These are phyloP conservation scores for Suhomyces anneliseae DNA, from an alignment of 1,139 yeast species.

Conservation along the genomic window DNA sequence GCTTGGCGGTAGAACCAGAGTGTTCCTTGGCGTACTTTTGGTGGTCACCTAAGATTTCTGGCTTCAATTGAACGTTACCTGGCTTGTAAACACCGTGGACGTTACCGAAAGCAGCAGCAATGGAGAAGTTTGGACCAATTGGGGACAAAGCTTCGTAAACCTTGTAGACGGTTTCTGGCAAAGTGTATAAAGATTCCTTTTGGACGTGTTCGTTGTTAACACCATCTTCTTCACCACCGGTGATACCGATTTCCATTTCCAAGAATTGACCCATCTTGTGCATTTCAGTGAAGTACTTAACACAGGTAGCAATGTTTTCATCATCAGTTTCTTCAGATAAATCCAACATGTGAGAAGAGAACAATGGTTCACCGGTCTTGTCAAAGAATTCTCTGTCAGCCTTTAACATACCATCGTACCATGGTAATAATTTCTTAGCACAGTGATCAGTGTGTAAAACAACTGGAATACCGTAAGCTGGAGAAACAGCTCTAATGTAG, in stretches of 20 bases:
- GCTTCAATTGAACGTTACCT: conserved; percentile 94
- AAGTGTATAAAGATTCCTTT: conserved; percentile 87
- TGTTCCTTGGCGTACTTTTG: conserved; percentile 79
- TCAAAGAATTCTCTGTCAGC: conserved; percentile 94
- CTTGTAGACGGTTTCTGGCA: conserved; percentile 90
- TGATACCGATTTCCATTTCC: conserved; percentile 99
- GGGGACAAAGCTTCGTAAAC: conserved; percentile 89
- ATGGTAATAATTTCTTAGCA: conserved; percentile 95
- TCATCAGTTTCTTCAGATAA: conserved; percentile 96
- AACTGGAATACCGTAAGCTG: conserved; percentile 95
- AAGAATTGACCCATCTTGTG: conserved; percentile 95
- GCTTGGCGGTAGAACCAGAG: conserved; percentile 51
- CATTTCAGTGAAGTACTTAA: conserved; percentile 91
- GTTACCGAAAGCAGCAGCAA: conserved; percentile 99
- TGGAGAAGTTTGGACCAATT: conserved; percentile 96
- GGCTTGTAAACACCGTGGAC: conserved; percentile 99
- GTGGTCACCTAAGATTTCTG: conserved; percentile 94
- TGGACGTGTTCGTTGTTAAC: conserved; percentile 95
- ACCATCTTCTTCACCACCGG: conserved; percentile 99
- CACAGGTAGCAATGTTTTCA: conserved; percentile 93
- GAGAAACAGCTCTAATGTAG: conserved; percentile 95
- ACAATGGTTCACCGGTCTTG: conserved; percentile 88
- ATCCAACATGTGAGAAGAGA: conserved; percentile 99
- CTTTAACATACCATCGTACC: conserved; percentile 97
- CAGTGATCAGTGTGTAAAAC: conserved; percentile 98